These are phyloP conservation scores for Paraphaeosphaeria minitans DNA, from an alignment of 2,329 filamentous ascomycete species.

Conservation along the genomic window DNA sequence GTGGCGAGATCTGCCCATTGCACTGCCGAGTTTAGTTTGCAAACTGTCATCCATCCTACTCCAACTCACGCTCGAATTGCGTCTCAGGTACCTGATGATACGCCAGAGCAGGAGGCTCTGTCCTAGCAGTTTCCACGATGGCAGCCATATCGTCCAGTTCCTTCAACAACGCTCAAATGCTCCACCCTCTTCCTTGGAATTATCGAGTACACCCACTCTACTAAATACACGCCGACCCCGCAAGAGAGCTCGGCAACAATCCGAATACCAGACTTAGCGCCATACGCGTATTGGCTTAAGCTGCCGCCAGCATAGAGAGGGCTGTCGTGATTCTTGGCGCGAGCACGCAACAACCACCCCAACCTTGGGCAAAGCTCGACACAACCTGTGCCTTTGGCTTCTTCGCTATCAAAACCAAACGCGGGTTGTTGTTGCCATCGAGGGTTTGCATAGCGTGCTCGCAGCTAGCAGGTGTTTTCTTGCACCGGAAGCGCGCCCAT, in stretches of 20 bases:
- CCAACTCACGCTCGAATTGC: conserved; percentile 10
- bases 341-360: conserved; percentile 16
- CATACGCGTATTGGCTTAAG: neutral
- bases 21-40: neutral
- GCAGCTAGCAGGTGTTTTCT: neutral
- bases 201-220: neutral
- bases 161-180: too few relatives aligned
- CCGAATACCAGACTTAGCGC: neutral
- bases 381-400: neutral
- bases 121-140: conserved; percentile 6
- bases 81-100: conserved; percentile 17
- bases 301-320: neutral
- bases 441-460: conserved; percentile 22
- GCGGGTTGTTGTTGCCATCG: conserved; percentile 12
- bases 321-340: conserved; percentile 21
- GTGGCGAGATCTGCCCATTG: conserved; percentile 17
- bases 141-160: conserved; percentile 12
- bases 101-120: conserved; percentile 4
- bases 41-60: neutral
- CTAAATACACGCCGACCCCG: neutral
- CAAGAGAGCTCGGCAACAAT: neutral
- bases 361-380: conserved; percentile 13
- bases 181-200: neutral
- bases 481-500: neutral
- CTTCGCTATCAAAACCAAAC: neutral